Percentiles rank a stretch among this genome's conserved stretches.
phyloP scores from a whole-genome alignment of 2,329 filamentous ascomycete species.

The Penicillium sp. region DNA sequence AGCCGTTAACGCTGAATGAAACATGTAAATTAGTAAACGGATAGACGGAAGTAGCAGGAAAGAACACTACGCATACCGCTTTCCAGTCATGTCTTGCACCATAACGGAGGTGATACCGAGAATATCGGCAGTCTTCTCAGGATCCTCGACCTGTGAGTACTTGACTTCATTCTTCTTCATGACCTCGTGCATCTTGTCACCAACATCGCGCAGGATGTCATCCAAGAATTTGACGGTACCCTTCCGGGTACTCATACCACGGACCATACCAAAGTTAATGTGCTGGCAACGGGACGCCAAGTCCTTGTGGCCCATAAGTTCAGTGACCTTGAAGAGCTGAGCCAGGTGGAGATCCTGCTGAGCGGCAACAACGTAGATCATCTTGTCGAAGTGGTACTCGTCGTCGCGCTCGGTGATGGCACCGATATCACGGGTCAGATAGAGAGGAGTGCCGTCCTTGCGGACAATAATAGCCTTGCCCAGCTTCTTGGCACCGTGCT shows the following conservation, averaged over 20 bases:
- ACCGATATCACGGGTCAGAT: slow-evolving; percentile 68
- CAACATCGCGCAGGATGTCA: slow-evolving; percentile 73
- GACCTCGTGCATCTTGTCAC: slow-evolving; percentile 95
- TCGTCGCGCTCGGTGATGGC: slow-evolving; percentile 62
- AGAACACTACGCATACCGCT: slow-evolving; percentile 58
- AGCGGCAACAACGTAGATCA: slow-evolving; percentile 65
- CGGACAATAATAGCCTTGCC: slow-evolving; percentile 66
- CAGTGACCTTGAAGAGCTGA: slow-evolving; percentile 64
- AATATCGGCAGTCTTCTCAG: slow-evolving; percentile 75
- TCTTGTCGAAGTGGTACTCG: slow-evolving; percentile 62
- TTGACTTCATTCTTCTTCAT: slow-evolving; percentile 90
- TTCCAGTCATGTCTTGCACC: slow-evolving; percentile 97
- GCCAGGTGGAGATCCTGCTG: slow-evolving; percentile 65
- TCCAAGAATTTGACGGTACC: slow-evolving; percentile 72
- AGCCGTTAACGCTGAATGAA: slow-evolving; percentile 56
- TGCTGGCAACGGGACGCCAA: slow-evolving; percentile 59
- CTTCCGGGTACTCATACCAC: slow-evolving; percentile 63
- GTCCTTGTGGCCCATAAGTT: slow-evolving; percentile 60
- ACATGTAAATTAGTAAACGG: slow-evolving; percentile 41
- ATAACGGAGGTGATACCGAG: slow-evolving; percentile 93
- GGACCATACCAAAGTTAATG: slow-evolving; percentile 66
- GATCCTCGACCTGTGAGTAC: slow-evolving; percentile 84
- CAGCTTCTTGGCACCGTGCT: slow-evolving; percentile 65
- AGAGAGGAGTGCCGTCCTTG: slow-evolving; percentile 65
- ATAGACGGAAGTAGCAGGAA: slow-evolving; percentile 32